Base-by-base conservation (phyloP, 2,329 filamentous ascomycete genomes). In the Talaromyces pinophilus region DNA sequence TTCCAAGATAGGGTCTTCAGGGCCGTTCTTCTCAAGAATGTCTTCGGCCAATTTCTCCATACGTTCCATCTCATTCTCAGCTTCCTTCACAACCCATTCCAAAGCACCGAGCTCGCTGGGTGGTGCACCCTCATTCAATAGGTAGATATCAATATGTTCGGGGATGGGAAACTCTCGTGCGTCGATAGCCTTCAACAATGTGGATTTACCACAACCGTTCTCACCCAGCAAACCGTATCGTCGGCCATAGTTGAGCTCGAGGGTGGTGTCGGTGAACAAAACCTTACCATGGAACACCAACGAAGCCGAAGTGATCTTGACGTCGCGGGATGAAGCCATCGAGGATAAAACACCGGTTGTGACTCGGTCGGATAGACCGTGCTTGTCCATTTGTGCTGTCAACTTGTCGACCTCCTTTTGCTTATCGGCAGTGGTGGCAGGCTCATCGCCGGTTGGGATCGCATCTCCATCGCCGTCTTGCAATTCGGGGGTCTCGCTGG, bases 141-240 rank as follows among this genome's bases (percentile, higher is more conserved):
- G 89, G 83, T 99, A 99, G 81, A 99, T 96, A 81, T 99, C 96
- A 80, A 99, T 86, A 81, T 97, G 93, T 33, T 97, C 91, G 68
- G 95, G 96, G 77, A 99, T 92, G 70, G 95, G 96, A 79, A 89
- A 99, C 82, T 99, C 96, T 82, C 95, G 91, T 76, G 89, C 90
- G 74, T 91, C 90, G 78, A 99, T 97, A 72, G 95, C 88, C 85
- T 97, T 98, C 78, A 99, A 87, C 40, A 99, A 82, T n/a, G 95
- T 99, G 71, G 92, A 96, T 87, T 99, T 99, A 80, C 95, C 95
- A 82, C 95, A 99, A 71, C 95, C 95, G 90, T 99, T 99, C 87
- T 99, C 95, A 76, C 95, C 95, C 70, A 99, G 84, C 67, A 99
- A 85, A 79, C 95, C 95, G 79, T 99, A 99, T 75, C 95, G 89